Evolutionary conservation across 305 asterid genomes (phyloP).

Genomic region (Galium porrigens): DNA sequence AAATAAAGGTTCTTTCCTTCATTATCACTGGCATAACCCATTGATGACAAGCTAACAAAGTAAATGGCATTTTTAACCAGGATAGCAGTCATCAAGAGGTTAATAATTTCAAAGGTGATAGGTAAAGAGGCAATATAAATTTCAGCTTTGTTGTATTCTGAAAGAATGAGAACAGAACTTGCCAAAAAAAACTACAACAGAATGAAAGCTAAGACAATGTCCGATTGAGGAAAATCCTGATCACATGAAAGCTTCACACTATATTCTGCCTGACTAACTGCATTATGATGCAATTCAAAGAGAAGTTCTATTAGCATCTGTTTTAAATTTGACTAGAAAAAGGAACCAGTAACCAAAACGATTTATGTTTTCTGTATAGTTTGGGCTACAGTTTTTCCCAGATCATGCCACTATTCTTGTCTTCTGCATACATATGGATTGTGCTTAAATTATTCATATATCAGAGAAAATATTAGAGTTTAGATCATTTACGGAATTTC

Average conservation of each 20-base stretch:
- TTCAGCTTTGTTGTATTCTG: not conserved
- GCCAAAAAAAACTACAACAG: not conserved
- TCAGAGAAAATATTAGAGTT: not conserved
- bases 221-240: not conserved
- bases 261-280: not conserved
- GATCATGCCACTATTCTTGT: not conserved
- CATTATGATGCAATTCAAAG: not conserved
- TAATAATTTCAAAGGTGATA: not conserved
- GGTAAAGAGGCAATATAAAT: not conserved
- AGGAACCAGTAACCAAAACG: not conserved
- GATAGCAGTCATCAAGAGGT: not conserved
- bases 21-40: constrained; percentile 2
- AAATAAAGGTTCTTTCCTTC: not conserved
- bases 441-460: not conserved
- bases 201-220: not conserved
- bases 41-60: not conserved
- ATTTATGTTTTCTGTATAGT: not conserved
- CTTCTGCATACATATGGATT: not conserved
- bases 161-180: not conserved
- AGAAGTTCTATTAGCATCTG: not conserved
- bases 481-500: not conserved
- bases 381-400: not conserved
- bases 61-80: not conserved
- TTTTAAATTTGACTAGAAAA: not conserved
- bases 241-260: not conserved